Conservation (phyloP, 768 basidiomycete species). For the Lactarius evosmus region DNA sequence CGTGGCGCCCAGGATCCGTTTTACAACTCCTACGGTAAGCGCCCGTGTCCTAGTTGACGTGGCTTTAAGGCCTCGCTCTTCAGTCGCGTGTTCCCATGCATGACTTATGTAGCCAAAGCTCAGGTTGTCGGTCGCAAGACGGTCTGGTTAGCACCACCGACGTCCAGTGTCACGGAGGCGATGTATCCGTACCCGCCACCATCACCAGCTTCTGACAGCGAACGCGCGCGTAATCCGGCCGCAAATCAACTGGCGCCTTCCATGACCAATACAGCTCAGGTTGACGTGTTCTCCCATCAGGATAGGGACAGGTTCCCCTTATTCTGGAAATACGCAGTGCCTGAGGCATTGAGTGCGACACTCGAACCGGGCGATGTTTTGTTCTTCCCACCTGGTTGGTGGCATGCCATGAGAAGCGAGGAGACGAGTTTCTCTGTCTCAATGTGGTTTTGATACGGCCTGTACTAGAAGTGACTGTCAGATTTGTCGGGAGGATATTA, state of each 20-base stretch:
- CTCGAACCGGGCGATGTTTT: constrained; percentile 82
- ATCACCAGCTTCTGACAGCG: constrained; percentile 11
- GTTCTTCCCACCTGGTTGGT: constrained; percentile 91
- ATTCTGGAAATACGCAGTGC: constrained; percentile 57
- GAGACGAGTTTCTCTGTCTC: constrained; percentile 82
- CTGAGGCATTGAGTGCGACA: constrained; percentile 55
- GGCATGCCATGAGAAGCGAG: constrained; percentile 89
- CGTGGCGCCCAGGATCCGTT: constrained; percentile 72
- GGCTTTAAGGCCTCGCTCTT: neutral
- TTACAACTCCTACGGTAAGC: constrained; percentile 83
- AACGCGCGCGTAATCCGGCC: constrained; percentile 38
- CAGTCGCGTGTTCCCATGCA: neutral
- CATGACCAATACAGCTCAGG: constrained; percentile 77
- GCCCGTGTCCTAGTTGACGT: constrained; percentile 9
- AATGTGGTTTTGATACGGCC: constrained; percentile 71
- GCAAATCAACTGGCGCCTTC: constrained; percentile 42
- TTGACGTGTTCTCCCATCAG: constrained; percentile 67
- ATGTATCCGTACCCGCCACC: constrained; percentile 58
- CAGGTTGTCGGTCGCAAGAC: constrained; percentile 89
- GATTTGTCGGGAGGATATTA: neutral
- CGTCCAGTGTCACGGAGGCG: constrained; percentile 49
- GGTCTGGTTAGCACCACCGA: constrained; percentile 75
- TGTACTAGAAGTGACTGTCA: neutral
- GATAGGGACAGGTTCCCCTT: constrained; percentile 40
- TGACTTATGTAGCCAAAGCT: constrained; percentile 42